Percentiles rank a stretch among this genome's conserved stretches.
phyloP scores from a whole-genome alignment of 768 basidiomycete species.

The Macrolepiota dolichaula region DNA sequence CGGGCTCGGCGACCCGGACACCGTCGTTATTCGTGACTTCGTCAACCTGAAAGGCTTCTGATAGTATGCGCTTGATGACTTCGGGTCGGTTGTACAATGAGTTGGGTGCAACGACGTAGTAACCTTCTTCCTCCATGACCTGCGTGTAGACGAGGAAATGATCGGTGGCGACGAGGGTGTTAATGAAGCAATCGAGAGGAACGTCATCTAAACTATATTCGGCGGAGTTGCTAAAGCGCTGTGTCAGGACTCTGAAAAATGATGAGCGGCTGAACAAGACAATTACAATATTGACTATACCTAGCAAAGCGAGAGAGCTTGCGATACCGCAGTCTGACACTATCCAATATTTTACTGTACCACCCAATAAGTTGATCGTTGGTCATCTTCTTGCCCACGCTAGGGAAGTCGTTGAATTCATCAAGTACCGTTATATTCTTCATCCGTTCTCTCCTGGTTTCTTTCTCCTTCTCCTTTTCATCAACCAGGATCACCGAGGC shows the following conservation, averaged over 20 bases:
- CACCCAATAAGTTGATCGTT: constrained; percentile 81
- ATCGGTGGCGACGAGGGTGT: constrained; percentile 74
- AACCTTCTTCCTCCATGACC: constrained; percentile 82
- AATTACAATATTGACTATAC: constrained; percentile 34
- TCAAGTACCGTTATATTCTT: constrained; percentile 10
- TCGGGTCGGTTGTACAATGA: constrained; percentile 75
- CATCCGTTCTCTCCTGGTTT: constrained; percentile 10
- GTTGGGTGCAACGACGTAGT: constrained; percentile 83
- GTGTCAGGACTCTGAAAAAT: constrained; percentile 57
- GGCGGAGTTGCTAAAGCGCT: constrained; percentile 90
- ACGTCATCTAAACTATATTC: constrained; percentile 81
- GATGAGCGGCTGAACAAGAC: constrained; percentile 10
- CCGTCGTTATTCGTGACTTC: constrained; percentile 58
- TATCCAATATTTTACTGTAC: constrained; percentile 93
- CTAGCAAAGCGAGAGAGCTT: constrained; percentile 93
- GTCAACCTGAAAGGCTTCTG: constrained; percentile 80
- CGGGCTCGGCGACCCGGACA: constrained; percentile 34
- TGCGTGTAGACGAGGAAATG: constrained; percentile 95
- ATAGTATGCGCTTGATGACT: constrained; percentile 73
- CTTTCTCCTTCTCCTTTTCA: constrained; percentile 13
- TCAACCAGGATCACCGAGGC: constrained; percentile 34
- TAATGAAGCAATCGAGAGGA: constrained; percentile 76
- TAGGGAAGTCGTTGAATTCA: constrained; percentile 23
- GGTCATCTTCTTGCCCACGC: constrained; percentile 55
- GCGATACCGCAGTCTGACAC: constrained; percentile 85